Evolutionary conservation across 2,329 filamentous ascomycete genomes (phyloP).

Genomic region (Juglanconis sp.): DNA sequence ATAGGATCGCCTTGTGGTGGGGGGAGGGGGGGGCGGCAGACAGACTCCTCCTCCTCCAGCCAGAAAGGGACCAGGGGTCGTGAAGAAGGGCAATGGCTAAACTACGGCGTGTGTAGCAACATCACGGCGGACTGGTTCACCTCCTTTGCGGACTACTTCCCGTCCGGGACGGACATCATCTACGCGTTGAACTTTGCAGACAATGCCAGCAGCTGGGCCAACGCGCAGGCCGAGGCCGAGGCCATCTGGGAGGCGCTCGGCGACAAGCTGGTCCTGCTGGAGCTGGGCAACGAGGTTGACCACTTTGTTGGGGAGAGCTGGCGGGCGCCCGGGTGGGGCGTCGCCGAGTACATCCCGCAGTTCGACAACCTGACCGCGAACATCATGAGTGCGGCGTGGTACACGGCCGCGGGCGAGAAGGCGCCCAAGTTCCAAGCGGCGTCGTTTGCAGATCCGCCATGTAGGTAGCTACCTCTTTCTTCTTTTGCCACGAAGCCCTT

Average conservation of each 20-base stretch:
- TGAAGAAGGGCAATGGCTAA: not conserved
- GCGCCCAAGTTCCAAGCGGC: constrained; percentile 31
- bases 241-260: constrained; percentile 28
- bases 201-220: constrained; percentile 22
- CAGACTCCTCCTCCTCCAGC: too few species aligned
- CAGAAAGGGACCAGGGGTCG: not conserved
- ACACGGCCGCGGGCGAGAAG: constrained; percentile 18
- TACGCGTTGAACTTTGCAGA: constrained; percentile 32
- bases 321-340: constrained; percentile 29
- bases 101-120: constrained; percentile 17
- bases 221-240: constrained; percentile 23
- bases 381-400: constrained; percentile 30
- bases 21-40: constrained; percentile 3
- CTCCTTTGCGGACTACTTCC: constrained; percentile 31
- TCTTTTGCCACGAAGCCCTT: too few species aligned
- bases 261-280: constrained; percentile 27
- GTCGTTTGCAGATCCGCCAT: constrained; percentile 33
- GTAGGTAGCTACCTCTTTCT: too few species aligned
- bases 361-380: constrained; percentile 30
- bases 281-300: constrained; percentile 36
- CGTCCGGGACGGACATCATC: constrained; percentile 27
- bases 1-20: not conserved
- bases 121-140: constrained; percentile 32
- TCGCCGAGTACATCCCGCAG: constrained; percentile 28
- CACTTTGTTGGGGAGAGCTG: constrained; percentile 33